Evolutionary conservation across 2,329 filamentous ascomycete species (phyloP).

Genomic region (Ceratocystis cubensis): DNA sequence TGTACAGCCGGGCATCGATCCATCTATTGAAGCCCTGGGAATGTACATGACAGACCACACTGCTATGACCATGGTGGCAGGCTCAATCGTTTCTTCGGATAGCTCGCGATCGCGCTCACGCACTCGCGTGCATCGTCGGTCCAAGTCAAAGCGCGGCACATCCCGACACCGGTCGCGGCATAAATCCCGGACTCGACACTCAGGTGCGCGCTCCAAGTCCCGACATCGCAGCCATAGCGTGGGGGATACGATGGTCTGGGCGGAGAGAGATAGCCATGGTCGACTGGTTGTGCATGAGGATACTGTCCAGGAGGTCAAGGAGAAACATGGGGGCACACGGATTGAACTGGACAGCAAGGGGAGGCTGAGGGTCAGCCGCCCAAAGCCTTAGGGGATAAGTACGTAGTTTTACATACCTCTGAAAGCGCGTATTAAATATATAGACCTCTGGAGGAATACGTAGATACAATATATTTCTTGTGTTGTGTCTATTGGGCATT

Average conservation of each 20-base stretch:
- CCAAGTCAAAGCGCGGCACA: constrained; percentile 11
- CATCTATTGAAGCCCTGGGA: neutral
- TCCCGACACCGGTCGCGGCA: constrained; percentile 15
- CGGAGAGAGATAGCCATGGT: constrained; percentile 33
- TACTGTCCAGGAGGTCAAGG: constrained; percentile 42
- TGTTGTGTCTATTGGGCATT: too few relatives aligned
- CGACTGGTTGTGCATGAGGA: constrained; percentile 53
- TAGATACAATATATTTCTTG: too few relatives aligned
- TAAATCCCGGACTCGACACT: constrained; percentile 8
- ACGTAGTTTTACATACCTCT: neutral
- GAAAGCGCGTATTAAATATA: too few relatives aligned
- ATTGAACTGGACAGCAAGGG: constrained; percentile 89
- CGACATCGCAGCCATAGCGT: constrained; percentile 2
- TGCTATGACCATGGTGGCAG: neutral
- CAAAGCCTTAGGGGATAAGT: constrained; percentile 33
- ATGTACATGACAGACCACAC: neutral
- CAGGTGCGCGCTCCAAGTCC: neutral
- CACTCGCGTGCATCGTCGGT: constrained; percentile 5
- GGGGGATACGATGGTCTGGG: constrained; percentile 7
- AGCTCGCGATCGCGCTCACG: constrained; percentile 14
- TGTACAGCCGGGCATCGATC: neutral
- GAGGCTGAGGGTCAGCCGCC: constrained; percentile 81
- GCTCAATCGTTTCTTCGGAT: neutral
- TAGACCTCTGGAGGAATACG: too few relatives aligned
- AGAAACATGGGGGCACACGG: constrained; percentile 46